Base-by-base conservation (phyloP, 2,329 filamentous ascomycete genomes). In the Xenosphaeropsis pyriputrescens region DNA sequence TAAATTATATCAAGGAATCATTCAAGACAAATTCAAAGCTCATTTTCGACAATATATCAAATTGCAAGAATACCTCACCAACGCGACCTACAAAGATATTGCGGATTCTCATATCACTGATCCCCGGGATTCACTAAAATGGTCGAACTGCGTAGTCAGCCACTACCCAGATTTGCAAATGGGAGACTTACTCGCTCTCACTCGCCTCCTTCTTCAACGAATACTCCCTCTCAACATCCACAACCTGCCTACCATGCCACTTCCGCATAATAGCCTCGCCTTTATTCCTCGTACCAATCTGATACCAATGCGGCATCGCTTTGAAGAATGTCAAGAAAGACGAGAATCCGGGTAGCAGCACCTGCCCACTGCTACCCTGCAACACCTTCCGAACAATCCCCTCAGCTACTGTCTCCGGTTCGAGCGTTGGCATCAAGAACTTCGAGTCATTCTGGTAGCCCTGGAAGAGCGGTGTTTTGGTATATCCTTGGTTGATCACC, bases 331-430 rank as follows among this genome's bases (percentile, higher is more conserved):
- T 46, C 33, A 70, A 46, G 2, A 56, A 39, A 3, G 47, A 48
- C 2, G 57, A 62, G 19, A 65, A 59, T 2, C 54, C 61, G 0
- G 77, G 77, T 38, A 72, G 32, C 16, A 73, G 47, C 15, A 82
- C 52, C 54, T 76, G 67, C 2, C 67, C 69, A 50, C 70, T 75
- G 43, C 62, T 55, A 2, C 75, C 76, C 1, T 48, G 60, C 30
- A 79, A 48, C 6, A 83, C 70, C 50, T 78, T 68, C 42, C 63
- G 57, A 1, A 78, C 72, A 37, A 83, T 65, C 6, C 61, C 67
- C 47, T 80, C 72, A 0, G 77, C 76, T 11, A 84, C 75, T 2
- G 70, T 75, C 53, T 75, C 74, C 0, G 72, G 64, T 45, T 72
- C 61, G 41, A 80, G 55, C 22, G 68, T 50, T 1, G 68, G 70